A percentile compares a stretch with the other conserved stretches of the same genome.
phyloP scores from a whole-genome alignment of 2,329 filamentous ascomycete species.

The Exophiala viscosa region DNA sequence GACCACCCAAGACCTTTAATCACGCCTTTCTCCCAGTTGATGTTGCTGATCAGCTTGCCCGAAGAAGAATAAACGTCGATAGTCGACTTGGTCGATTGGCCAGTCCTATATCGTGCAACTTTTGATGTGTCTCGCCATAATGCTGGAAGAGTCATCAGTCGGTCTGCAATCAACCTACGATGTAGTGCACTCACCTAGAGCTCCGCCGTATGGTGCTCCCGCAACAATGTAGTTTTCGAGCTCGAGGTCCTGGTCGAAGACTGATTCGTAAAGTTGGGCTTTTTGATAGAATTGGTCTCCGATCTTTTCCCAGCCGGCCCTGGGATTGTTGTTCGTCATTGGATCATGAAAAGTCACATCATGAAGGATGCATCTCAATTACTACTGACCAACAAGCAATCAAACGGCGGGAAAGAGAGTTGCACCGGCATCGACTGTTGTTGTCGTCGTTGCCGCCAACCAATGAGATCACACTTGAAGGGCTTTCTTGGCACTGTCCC shows the following conservation, averaged over 20 bases:
- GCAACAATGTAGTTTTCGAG: slow-evolving; percentile 90
- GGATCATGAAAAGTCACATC: slow-evolving; percentile 8
- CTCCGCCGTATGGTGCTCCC: slow-evolving; percentile 89
- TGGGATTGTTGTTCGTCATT: slow-evolving; percentile 58
- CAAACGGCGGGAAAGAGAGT: not conserved
- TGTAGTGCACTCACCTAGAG: slow-evolving; percentile 65
- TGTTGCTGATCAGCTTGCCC: slow-evolving; percentile 78
- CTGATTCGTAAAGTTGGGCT: slow-evolving; percentile 82
- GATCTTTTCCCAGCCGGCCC: slow-evolving; percentile 89
- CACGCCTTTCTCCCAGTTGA: slow-evolving; percentile 83
- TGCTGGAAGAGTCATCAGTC: slow-evolving; percentile 50
- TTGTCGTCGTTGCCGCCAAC: slow-evolving; percentile 6
- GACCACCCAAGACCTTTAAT: slow-evolving; percentile 94
- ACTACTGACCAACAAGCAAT: not conserved
- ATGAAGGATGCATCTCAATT: not conserved
- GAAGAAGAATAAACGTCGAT: slow-evolving; percentile 95
- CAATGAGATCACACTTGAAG: slow-evolving; percentile 1
- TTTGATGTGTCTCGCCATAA: slow-evolving; percentile 86
- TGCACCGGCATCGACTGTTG: slow-evolving; percentile 1
- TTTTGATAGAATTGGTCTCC: slow-evolving; percentile 95
- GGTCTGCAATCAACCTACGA: not conserved
- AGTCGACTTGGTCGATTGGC: slow-evolving; percentile 68
- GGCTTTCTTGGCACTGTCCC: not conserved
- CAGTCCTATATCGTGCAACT: slow-evolving; percentile 70
- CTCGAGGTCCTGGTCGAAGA: slow-evolving; percentile 91